Base-by-base conservation (phyloP, 768 basidiomycete genomes). In the Cystofilobasidium ferigula region DNA sequence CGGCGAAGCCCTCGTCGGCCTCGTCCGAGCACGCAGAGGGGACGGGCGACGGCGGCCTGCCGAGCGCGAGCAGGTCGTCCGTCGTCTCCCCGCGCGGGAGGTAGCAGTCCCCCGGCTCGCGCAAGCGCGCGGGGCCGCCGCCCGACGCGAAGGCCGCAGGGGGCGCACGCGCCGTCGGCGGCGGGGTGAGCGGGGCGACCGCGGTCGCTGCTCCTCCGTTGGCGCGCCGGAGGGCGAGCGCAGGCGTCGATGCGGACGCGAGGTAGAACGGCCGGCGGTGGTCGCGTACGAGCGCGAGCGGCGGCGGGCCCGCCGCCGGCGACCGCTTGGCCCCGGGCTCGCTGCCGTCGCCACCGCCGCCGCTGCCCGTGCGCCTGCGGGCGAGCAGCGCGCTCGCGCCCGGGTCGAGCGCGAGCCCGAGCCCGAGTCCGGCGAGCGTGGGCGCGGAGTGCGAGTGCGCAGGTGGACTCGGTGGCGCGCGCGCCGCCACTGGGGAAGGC, bases 181-280 rank as follows among this genome's bases (percentile, higher is more conserved):
- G 51, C 14, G 51, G 51, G 3, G 51, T 54, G 18, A 54, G 6
- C 3, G 28, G 51, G 5, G 28, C 51, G 51, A 4, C 18, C 42
- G 16, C 20, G 8, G 38, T 16, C 16, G 43, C 43, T 45, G 43
- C 43, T n/a, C 4, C 14, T n/a, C 14, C 45, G 45, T 13, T 4
- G 22, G 45, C 6, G 45, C 4, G 45, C n/a, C 18, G 26, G 28
- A 54, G 14, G 28, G 26, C 14, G 30, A 47, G 45, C 3, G 51
- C 51, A 12, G 51, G 51, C n/a, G 63, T 64, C 10, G 36, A 40
- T 9, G 57, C 48, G 22, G 43, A 22, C 30, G 30, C 8, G 10
- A 67, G 43, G 45, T 67, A 67, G 60, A 67, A 67, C n/a, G 65
- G 65, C 43, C 59, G 40, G 10, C 65, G 38, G 28, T 67, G 65